Conservation (phyloP, 2,329 filamentous ascomycete species). For the Neurospora crassa region DNA sequence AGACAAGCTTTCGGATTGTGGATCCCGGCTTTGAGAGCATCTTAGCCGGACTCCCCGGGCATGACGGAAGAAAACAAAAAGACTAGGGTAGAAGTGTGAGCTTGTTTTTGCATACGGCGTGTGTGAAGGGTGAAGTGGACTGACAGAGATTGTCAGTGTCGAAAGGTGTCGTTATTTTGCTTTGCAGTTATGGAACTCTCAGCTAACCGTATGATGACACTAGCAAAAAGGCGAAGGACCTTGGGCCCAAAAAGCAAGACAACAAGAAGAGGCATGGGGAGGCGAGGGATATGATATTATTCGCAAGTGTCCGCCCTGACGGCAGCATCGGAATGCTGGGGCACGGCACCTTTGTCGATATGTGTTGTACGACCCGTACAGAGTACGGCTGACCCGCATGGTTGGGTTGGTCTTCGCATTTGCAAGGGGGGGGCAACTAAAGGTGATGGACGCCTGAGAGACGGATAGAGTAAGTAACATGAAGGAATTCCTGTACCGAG, state of each 20-base stretch:
- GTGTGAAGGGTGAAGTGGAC: neutral
- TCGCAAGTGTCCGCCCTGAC: neutral
- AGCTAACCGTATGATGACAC: neutral
- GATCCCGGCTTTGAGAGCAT: constrained; percentile 33
- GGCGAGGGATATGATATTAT: constrained; percentile 7
- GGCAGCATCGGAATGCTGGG: neutral
- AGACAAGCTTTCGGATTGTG: constrained; percentile 34
- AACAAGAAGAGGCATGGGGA: neutral
- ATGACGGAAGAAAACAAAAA: constrained; percentile 15
- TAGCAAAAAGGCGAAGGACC: neutral
- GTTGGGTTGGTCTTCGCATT: neutral
- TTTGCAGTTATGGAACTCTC: neutral
- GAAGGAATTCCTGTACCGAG: neutral
- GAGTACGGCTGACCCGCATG: neutral
- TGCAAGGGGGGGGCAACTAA: neutral
- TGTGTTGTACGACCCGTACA: neutral
- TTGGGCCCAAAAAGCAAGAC: neutral
- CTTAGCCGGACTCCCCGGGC: constrained; percentile 13
- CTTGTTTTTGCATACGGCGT: neutral
- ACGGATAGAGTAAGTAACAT: neutral
- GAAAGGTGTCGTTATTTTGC: neutral
- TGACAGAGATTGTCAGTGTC: neutral
- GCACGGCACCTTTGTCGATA: neutral
- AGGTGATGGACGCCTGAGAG: neutral
- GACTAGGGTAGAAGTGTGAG: neutral